phyloP scores from a whole-genome alignment of 345 rosid species.

The Linum usitatissimum region DNA sequence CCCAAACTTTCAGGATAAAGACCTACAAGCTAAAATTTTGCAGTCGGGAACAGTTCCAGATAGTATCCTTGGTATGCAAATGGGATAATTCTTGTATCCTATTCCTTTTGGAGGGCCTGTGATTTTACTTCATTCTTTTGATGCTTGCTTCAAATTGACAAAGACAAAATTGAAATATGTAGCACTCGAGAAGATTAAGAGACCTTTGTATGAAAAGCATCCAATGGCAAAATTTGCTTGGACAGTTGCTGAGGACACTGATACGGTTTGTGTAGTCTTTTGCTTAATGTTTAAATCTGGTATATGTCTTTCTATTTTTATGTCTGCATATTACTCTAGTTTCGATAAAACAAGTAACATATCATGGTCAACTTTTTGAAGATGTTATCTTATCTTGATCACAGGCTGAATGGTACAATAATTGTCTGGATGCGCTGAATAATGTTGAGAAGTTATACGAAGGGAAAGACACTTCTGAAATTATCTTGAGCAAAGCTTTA shows the following conservation, averaged over 20 bases:
- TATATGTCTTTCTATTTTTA: neutral
- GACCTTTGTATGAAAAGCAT: constrained; percentile 91
- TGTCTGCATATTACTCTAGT: neutral
- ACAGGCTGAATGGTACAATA: constrained; percentile 82
- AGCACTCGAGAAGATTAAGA: constrained; percentile 80
- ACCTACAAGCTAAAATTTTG: constrained; percentile 45
- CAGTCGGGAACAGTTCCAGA: constrained; percentile 56
- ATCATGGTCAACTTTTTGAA: neutral
- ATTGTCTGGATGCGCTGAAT: constrained; percentile 59
- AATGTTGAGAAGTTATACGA: constrained; percentile 53
- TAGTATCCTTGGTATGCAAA: constrained; percentile 51
- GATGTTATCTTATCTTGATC: constrained; percentile 1
- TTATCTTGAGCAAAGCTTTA: constrained; percentile 58
- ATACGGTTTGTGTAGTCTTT: constrained; percentile 46
- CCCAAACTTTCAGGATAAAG: constrained; percentile 42
- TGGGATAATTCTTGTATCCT: neutral
- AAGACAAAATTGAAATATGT: constrained; percentile 18
- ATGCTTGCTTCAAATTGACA: constrained; percentile 1
- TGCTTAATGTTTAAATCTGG: constrained; percentile 5
- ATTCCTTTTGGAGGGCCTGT: constrained; percentile 11
- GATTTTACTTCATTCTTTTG: constrained; percentile 13
- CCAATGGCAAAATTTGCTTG: constrained; percentile 87
- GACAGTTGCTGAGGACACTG: constrained; percentile 77
- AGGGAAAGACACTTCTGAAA: constrained; percentile 57
- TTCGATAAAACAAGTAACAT: neutral